phyloP scores from a whole-genome alignment of 352 stramenopile species.

The Globisporangium nagaii region DNA sequence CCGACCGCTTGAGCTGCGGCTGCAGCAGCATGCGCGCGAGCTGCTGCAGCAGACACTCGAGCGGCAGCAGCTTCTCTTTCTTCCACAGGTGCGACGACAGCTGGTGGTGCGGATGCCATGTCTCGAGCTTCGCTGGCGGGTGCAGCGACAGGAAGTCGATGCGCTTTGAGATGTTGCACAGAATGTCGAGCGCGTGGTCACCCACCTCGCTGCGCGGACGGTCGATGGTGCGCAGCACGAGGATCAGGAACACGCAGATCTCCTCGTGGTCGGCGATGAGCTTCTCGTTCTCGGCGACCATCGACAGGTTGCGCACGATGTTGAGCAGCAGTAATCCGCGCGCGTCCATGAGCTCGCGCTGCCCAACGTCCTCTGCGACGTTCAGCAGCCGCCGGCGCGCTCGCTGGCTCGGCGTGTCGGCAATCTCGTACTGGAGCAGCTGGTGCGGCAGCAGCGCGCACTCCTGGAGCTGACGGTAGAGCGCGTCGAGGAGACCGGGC shows the following conservation, averaged over 20 bases:
- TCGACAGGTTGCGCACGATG: constrained; percentile 72
- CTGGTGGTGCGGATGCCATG: constrained; percentile 60
- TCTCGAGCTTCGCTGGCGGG: constrained; percentile 39
- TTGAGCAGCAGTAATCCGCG: constrained; percentile 58
- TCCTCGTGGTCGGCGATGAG: constrained; percentile 61
- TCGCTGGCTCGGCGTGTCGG: constrained; percentile 6
- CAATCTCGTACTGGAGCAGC: constrained; percentile 10
- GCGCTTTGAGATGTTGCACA: constrained; percentile 63
- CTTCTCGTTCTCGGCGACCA: constrained; percentile 68
- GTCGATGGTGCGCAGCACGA: constrained; percentile 37
- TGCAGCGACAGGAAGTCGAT: constrained; percentile 68
- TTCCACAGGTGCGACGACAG: constrained; percentile 57
- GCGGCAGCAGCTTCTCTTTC: constrained; percentile 44
- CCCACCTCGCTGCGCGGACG: constrained; percentile 41
- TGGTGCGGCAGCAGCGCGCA: constrained; percentile 45
- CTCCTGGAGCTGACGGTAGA: constrained; percentile 59
- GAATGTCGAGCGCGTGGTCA: constrained; percentile 69
- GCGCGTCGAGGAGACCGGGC: constrained; percentile 62
- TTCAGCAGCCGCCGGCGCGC: constrained; percentile 40
- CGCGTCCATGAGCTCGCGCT: constrained; percentile 53
- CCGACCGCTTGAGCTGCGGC: constrained; percentile 33
- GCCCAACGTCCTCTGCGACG: constrained; percentile 26
- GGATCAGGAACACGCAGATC: constrained; percentile 54
- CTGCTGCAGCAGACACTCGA: constrained; percentile 61
- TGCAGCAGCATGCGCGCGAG: constrained; percentile 35